Evolutionary conservation across 2,329 filamentous ascomycete genomes (phyloP), one percentile per base, ranked within the genome.

Genomic region (Chaetomiaceae sp.): DNA sequence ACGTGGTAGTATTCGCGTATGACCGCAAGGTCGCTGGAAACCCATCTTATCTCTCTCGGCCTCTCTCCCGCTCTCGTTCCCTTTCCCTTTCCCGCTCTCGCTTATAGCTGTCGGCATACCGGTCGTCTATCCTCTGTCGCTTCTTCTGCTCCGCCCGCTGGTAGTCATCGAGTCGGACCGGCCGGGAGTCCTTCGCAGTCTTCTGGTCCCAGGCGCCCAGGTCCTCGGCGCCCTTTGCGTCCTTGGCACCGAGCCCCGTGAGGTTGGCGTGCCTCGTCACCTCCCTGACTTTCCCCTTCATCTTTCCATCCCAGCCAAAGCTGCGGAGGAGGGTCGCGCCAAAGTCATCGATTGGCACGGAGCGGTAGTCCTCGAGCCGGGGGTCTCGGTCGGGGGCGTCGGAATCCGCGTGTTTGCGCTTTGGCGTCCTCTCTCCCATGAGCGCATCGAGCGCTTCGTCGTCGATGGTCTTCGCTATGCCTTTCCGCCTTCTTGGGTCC

Each of bases 261-360:
- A 94, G 76, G 48, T 88, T 88, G 14, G 88, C 84, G 40, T 90
- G 79, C 42, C 82, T 76, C 60, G 85, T 83, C 12, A 82, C 73
- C 15, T 81, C 70, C 52, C 79, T 83, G 29, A 81, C 73, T 55
- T 85, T 85, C 3, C 73, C 75, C 38, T 72, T 68, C 51, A 74
- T 70, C 45, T 81, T 77, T 65, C 68, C 84, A 71, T 96, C 89
- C 90, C 91, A 96, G 8, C 93, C 93, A 86, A 97, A 96, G 9
- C 90, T 89, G 26, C 90, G 81, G 29, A 98, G 74, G 53, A 97
- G 74, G 0, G 90, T 89, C 15, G 89, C 86, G 7, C 93, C 93
- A 55, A 97, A 98, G 58, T 96, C 89, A 56, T 96, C 91, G 14
- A 97, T 88, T 0, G 93, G 91, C 51, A 95, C 84, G 11, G 84